Percentiles rank a stretch among this genome's conserved stretches.
Conservation (phyloP, 2,329 filamentous ascomycete species). For the Chaetomium globosum region DNA sequence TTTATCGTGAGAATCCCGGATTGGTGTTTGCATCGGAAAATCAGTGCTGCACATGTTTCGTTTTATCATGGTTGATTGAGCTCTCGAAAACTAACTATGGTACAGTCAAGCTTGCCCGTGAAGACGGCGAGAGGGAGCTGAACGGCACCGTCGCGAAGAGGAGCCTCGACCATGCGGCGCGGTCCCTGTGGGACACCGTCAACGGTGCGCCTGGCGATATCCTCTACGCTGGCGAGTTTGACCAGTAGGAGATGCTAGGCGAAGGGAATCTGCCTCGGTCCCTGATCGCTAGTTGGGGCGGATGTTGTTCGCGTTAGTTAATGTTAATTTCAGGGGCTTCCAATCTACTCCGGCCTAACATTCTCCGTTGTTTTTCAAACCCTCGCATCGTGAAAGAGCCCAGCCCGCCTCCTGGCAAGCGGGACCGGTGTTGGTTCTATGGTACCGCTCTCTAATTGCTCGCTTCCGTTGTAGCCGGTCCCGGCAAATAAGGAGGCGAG, state of each 20-base stretch:
- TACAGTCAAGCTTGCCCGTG: slow-evolving; percentile 28
- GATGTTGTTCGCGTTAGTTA: not conserved
- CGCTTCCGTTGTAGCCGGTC: slow-evolving; percentile 13
- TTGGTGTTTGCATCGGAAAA: not conserved
- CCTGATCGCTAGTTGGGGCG: not conserved
- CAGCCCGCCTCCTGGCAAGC: slow-evolving; percentile 1
- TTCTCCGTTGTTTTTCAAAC: slow-evolving; percentile 5
- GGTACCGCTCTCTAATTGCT: slow-evolving; percentile 8
- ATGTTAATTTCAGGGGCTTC: not conserved
- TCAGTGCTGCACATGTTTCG: not conserved
- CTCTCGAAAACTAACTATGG: slow-evolving; percentile 12
- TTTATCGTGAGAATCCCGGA: not conserved
- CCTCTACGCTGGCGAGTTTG: slow-evolving; percentile 51
- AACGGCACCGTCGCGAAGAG: slow-evolving; percentile 38
- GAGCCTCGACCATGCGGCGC: slow-evolving; percentile 43
- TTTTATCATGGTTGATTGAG: not conserved
- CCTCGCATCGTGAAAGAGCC: not conserved
- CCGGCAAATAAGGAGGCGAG: slow-evolving; percentile 17
- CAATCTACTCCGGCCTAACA: not conserved
- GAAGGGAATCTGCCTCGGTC: not conserved
- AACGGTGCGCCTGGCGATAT: slow-evolving; percentile 50
- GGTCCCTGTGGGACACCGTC: slow-evolving; percentile 51
- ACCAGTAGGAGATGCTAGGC: slow-evolving; percentile 21
- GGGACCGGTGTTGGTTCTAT: slow-evolving; percentile 6
- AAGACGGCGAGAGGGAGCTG: slow-evolving; percentile 40